These are phyloP conservation scores for Magnaporthales sp. DNA, from an alignment of 2,329 filamentous ascomycete genomes.

Conservation along the genomic window DNA sequence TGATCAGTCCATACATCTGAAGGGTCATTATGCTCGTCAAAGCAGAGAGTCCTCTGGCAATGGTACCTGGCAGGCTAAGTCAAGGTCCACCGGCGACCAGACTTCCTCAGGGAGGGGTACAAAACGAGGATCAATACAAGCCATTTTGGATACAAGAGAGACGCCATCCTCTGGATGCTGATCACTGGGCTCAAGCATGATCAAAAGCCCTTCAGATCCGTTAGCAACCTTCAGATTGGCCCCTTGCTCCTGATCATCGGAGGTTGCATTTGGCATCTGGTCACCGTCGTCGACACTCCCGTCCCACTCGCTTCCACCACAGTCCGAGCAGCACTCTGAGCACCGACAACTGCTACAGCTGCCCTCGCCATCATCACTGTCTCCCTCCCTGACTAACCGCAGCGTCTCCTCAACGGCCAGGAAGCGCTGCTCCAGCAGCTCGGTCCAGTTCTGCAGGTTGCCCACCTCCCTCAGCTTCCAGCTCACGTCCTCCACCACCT, in stretches of 20 bases:
- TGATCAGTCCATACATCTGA: background rate
- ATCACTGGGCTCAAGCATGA: background rate
- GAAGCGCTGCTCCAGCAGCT: slow-evolving; percentile 66
- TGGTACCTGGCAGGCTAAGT: slow-evolving; percentile 1
- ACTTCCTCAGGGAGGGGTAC: background rate
- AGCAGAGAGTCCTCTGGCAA: background rate
- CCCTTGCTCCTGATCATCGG: background rate
- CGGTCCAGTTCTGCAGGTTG: slow-evolving; percentile 80
- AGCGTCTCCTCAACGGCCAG: slow-evolving; percentile 57
- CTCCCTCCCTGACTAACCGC: slow-evolving; percentile 36
- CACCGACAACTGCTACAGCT: slow-evolving; percentile 19
- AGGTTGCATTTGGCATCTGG: background rate
- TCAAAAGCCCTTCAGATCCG: background rate
- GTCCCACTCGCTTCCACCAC: slow-evolving; percentile 12
- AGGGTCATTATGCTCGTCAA: background rate
- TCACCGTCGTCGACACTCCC: slow-evolving; percentile 12
- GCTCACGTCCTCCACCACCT: slow-evolving; percentile 53
- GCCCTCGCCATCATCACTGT: slow-evolving; percentile 8
- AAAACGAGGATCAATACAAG: background rate
- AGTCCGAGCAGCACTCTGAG: slow-evolving; percentile 12
- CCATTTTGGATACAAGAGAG: background rate
- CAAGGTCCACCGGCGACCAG: background rate
- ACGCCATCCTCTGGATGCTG: background rate
- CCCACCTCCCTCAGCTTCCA: slow-evolving; percentile 68
- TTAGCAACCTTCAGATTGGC: background rate